Evolutionary conservation across 106 monocot species (phyloP).

Genomic region (Chionographis japonica): DNA sequence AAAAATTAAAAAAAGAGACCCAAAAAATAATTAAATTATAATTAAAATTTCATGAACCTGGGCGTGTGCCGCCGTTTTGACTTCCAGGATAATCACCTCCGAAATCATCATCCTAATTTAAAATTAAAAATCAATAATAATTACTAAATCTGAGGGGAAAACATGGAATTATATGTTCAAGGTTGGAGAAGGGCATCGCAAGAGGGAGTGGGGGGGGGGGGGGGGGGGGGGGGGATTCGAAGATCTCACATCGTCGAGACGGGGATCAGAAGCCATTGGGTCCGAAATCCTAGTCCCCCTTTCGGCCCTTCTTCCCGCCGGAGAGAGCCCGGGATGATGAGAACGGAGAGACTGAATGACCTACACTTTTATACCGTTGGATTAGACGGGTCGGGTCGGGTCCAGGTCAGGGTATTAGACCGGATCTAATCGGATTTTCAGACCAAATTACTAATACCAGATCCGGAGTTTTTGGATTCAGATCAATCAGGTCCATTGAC

Average conservation of each 20-base stretch:
- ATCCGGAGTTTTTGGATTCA: no score
- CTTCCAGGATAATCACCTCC: conserved; percentile 42
- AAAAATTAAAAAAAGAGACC: background rate
- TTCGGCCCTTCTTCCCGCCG: no score
- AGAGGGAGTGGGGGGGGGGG: background rate
- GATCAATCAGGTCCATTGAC: no score
- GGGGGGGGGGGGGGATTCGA: background rate
- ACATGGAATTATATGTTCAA: no score
- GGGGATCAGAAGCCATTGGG: conserved; percentile 19
- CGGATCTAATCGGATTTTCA: no score
- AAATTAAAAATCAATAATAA: background rate
- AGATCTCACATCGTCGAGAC: conserved; percentile 36
- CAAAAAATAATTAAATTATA: background rate
- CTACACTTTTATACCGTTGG: no score
- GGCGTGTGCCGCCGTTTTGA: conserved; percentile 9
- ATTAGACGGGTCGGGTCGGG: no score
- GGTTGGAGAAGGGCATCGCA: background rate
- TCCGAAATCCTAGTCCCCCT: background rate
- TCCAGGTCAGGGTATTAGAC: no score
- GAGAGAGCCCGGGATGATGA: no score
- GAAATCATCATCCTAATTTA: conserved; percentile 51
- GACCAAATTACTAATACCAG: no score
- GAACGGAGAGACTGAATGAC: no score
- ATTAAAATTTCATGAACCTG: conserved; percentile 22
- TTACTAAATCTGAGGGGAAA: no score